These are phyloP conservation scores for Dipteronia sinensis DNA, from an alignment of 345 rosid species.

Conservation along the genomic window DNA sequence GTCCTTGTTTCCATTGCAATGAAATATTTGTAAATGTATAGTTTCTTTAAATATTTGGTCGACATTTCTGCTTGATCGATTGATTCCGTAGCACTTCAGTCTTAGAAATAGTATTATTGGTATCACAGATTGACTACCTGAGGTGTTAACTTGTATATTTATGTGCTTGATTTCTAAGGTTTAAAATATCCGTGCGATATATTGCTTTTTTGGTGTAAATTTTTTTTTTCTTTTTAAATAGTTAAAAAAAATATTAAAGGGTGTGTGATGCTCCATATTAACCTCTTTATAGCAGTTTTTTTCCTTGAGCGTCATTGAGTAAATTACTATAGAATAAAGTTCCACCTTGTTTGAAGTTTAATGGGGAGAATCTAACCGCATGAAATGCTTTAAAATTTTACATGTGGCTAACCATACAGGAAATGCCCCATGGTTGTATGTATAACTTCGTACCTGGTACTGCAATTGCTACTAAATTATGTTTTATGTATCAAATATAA, in stretches of 20 bases:
- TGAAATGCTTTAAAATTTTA: not conserved
- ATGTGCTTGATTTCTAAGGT: constrained; percentile 4
- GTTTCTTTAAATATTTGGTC: not conserved
- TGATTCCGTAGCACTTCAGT: not conserved
- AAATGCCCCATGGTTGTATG: not conserved
- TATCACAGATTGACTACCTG: not conserved
- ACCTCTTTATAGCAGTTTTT: not conserved
- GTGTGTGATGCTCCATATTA: not conserved
- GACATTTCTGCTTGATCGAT: not conserved
- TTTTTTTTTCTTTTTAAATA: not conserved
- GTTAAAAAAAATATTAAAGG: not conserved
- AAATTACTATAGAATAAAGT: not conserved
- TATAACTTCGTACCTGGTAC: not conserved
- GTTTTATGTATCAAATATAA: not conserved
- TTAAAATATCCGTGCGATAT: not conserved
- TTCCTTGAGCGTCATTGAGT: not conserved
- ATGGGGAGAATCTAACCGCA: not conserved
- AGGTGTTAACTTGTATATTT: not conserved
- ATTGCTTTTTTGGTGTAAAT: not conserved
- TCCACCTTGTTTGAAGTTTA: not conserved
- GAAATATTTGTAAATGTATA: not conserved
- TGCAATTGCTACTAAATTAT: too few relatives aligned
- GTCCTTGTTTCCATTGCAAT: not conserved
- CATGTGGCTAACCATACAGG: not conserved
- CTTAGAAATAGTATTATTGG: not conserved